Evolutionary conservation across 139 green algal species (phyloP).

Genomic region (Bryopsis sp.): DNA sequence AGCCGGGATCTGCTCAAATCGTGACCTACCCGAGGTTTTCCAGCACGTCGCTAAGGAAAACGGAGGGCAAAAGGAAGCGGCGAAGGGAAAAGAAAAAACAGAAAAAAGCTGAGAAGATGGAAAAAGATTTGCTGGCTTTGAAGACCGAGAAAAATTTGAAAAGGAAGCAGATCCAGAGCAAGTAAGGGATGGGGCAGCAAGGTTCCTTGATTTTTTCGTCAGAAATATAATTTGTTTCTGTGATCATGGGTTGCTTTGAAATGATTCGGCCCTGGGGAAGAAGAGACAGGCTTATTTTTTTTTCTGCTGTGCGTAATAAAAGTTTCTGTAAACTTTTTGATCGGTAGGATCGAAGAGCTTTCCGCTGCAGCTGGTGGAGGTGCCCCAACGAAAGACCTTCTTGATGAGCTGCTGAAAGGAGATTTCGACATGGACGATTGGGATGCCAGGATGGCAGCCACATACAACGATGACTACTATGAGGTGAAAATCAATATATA

Average conservation of each 20-base stretch:
- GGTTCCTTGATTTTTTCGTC: too few species aligned
- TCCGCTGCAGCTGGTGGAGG: constrained; percentile 40
- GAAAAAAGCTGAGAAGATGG: constrained; percentile 37
- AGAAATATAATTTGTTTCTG: too few species aligned
- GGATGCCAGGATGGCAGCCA: constrained; percentile 75
- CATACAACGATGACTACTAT: constrained; percentile 90
- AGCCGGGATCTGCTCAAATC: constrained; percentile 58
- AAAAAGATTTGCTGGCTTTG: constrained; percentile 45
- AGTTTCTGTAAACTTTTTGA: not conserved
- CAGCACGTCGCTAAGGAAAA: constrained; percentile 53
- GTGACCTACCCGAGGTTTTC: constrained; percentile 62
- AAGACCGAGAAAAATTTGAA: constrained; percentile 89
- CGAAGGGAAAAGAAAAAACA: constrained; percentile 38
- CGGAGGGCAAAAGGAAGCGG: constrained; percentile 58
- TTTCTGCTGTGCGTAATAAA: not conserved
- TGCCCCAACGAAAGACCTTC: constrained; percentile 20
- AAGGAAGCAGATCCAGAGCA: constrained; percentile 68
- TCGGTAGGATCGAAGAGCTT: constrained; percentile 43
- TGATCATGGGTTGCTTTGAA: too few species aligned
- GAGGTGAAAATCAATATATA: constrained; percentile 25
- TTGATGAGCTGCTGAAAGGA: constrained; percentile 61
- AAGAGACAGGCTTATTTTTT: too few species aligned
- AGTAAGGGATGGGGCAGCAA: too few species aligned
- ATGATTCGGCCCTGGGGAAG: too few species aligned
- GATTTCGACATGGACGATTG: constrained; percentile 91